phyloP scores from a whole-genome alignment of 164 flowering plant genomes.

The Vitis riparia region DNA sequence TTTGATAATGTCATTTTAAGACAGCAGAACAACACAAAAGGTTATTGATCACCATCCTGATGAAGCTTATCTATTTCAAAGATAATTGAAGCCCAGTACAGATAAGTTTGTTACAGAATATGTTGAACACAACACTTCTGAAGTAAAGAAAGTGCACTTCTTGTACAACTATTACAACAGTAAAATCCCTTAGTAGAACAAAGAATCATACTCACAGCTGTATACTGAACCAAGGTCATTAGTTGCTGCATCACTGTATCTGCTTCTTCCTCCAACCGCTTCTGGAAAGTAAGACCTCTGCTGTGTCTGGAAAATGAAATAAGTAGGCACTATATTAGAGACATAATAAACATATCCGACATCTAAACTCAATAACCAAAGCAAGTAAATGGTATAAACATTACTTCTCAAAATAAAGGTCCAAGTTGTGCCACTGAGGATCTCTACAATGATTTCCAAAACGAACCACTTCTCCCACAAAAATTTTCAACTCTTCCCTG shows the following conservation, averaged over 20 bases:
- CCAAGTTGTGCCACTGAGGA: constrained; percentile 92
- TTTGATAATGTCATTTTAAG: too few relatives aligned
- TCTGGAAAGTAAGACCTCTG: constrained; percentile 51
- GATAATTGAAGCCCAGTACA: too few relatives aligned
- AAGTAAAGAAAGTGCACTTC: too few relatives aligned
- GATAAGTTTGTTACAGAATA: too few relatives aligned
- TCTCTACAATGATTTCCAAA: constrained; percentile 93
- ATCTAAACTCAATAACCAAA: background rate
- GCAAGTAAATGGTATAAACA: background rate
- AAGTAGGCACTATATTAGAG: background rate
- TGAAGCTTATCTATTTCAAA: too few relatives aligned
- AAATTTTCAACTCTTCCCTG: constrained; percentile 86
- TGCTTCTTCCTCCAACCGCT: constrained; percentile 62
- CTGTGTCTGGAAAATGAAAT: constrained; percentile 17
- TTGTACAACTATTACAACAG: background rate
- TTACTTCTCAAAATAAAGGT: constrained; percentile 89
- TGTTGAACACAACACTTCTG: too few relatives aligned
- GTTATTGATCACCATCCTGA: too few relatives aligned
- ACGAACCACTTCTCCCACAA: constrained; percentile 83
- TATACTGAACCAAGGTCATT: constrained; percentile 67
- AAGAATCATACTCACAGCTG: constrained; percentile 61
- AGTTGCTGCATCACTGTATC: constrained; percentile 59
- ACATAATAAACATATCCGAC: background rate
- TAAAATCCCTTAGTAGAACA: background rate
- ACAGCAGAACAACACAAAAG: too few relatives aligned